A percentile compares a stretch with the other conserved stretches of the same genome.
phyloP scores from a whole-genome alignment of 345 rosid species.

The Lepidium aucheri region DNA sequence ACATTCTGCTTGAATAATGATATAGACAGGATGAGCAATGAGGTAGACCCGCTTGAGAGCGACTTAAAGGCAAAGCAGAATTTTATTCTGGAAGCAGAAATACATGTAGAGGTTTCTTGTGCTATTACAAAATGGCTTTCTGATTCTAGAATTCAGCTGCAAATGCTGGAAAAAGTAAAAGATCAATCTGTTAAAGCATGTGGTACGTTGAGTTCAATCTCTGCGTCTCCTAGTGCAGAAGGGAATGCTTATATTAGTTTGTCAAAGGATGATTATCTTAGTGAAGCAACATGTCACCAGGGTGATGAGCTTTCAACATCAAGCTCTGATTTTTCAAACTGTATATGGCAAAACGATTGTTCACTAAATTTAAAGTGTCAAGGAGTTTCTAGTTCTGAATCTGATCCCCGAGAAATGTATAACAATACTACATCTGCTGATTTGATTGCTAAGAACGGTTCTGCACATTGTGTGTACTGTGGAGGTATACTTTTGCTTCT shows the following conservation, averaged over 20 bases:
- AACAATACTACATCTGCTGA: constrained; percentile 14
- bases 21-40: constrained; percentile 38
- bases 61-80: constrained; percentile 30
- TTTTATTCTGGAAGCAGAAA: constrained; percentile 39
- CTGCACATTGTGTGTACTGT: constrained; percentile 18
- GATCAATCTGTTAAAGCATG: constrained; percentile 36
- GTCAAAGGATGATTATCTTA: constrained; percentile 30
- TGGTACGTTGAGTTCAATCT: constrained; percentile 27
- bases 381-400: constrained; percentile 13
- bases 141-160: constrained; percentile 35
- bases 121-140: constrained; percentile 46
- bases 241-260: constrained; percentile 9
- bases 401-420: constrained; percentile 24
- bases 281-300: constrained; percentile 36
- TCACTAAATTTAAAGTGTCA: constrained; percentile 13
- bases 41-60: constrained; percentile 29
- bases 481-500: constrained; percentile 35
- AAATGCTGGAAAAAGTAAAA: constrained; percentile 35
- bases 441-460: constrained; percentile 33
- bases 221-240: constrained; percentile 30
- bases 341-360: constrained; percentile 24
- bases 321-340: constrained; percentile 41
- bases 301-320: constrained; percentile 47
- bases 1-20: constrained; percentile 25
- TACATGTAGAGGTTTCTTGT: constrained; percentile 40